Evolutionary conservation across 2,329 filamentous ascomycete genomes (phyloP), one percentile per base, ranked within the genome.

Genomic region (Mycogone perniciosa): DNA sequence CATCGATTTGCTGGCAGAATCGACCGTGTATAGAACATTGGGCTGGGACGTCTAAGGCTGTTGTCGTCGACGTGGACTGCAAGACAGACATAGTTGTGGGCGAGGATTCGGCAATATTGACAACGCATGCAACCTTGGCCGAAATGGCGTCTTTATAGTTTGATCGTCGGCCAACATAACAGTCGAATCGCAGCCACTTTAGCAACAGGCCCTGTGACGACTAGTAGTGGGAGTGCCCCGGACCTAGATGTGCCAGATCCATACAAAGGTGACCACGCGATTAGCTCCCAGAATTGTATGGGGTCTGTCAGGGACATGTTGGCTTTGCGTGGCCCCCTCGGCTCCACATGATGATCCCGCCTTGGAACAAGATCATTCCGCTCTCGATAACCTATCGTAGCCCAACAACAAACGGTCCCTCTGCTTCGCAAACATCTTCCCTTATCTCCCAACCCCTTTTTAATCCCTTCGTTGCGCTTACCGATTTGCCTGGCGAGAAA

Each of bases 231-330:
- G 35, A 38, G 11, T 20, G 20, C 35, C 20, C 35, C 4, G 20
- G 10, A 6, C 35, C 20, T 20, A 20, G 20, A 20, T 38, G 6
- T 47, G 30, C 44, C 44, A 33, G 38, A 47, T 47, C 49, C 49
- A 51, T 44, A 38, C 39, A 8, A n/a, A 27, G 44, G 31, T 38
- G 44, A 33, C 49, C 49, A 51, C 49, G 49, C 44, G 37, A 51
- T 51, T 50, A 27, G 8, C 29, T 13, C 20, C 11, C 41, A 47
- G 13, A 30, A 10, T 41, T n/a, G 46, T 30, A 38, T 10, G 26
- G 29, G 31, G 34, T 31, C 33, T 33, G 31, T 27, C 41, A 37
- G 13, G 43, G 39, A 20, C n/a, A 10, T 11, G 33, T 35, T 31
- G 20, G 35, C 38, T 13, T 39, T 50, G 44, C 34, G 7, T 37